These are phyloP conservation scores for Colletotrichum chlorophyti DNA, from an alignment of 2,329 filamentous ascomycete species.

Conservation along the genomic window DNA sequence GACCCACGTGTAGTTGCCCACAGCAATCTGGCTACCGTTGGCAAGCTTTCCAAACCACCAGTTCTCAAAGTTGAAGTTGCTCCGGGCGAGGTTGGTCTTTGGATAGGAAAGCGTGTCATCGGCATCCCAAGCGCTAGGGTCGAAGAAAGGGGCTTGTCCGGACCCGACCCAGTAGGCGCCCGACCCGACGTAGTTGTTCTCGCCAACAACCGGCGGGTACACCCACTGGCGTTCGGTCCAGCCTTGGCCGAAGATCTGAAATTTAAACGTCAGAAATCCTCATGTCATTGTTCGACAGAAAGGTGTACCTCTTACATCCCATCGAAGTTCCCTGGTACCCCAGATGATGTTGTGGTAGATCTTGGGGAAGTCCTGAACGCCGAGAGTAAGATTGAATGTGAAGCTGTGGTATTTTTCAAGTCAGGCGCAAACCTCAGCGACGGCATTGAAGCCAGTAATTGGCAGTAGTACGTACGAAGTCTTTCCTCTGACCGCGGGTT, in stretches of 20 bases:
- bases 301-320: constrained; percentile 20
- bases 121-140: constrained; percentile 31
- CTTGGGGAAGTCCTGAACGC: constrained; percentile 36
- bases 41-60: constrained; percentile 53
- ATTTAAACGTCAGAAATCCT: too few species aligned
- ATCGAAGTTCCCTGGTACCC: constrained; percentile 31
- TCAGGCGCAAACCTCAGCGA: not conserved
- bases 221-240: constrained; percentile 49
- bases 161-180: constrained; percentile 36
- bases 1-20: constrained; percentile 47
- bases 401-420: constrained; percentile 39
- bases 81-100: constrained; percentile 26
- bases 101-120: constrained; percentile 35
- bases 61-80: constrained; percentile 33
- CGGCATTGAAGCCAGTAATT: too few species aligned
- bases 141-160: constrained; percentile 25
- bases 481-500: not conserved
- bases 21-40: constrained; percentile 46
- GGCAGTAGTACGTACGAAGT: constrained; percentile 1
- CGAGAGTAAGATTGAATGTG: constrained; percentile 68
- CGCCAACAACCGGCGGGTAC: constrained; percentile 47
- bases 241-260: constrained; percentile 44
- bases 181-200: constrained; percentile 49
- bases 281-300: too few species aligned
- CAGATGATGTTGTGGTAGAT: constrained; percentile 29